These are phyloP conservation scores for Letharia lupina DNA, from an alignment of 495 filamentous ascomycete genomes.

Conservation along the genomic window DNA sequence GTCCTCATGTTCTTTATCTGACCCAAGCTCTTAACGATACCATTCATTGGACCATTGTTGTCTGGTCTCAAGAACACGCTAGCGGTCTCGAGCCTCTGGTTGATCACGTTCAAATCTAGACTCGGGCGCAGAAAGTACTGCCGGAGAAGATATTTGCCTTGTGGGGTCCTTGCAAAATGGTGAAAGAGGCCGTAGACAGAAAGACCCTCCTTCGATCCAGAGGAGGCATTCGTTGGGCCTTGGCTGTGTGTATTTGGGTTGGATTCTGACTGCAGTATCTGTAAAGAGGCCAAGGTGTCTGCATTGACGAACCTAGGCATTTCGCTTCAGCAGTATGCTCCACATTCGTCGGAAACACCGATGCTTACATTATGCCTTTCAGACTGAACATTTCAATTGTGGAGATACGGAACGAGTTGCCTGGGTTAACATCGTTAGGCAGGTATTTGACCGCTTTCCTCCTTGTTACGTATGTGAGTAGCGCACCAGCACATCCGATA, in stretches of 20 bases:
- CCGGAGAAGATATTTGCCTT: slow-evolving; percentile 67
- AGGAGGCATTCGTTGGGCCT: slow-evolving; percentile 57
- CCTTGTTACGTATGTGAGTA: slow-evolving; percentile 71
- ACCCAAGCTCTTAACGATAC: slow-evolving; percentile 55
- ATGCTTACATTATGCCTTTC: slow-evolving; percentile 59
- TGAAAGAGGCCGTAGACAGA: slow-evolving; percentile 81
- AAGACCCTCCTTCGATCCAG: slow-evolving; percentile 77
- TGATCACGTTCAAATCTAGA: slow-evolving; percentile 55
- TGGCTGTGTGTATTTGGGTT: slow-evolving; percentile 81
- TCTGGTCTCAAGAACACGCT: slow-evolving; percentile 59
- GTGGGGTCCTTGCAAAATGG: slow-evolving; percentile 67
- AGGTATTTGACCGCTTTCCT: slow-evolving; percentile 53
- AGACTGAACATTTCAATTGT: slow-evolving; percentile 72
- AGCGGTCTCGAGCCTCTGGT: slow-evolving; percentile 65
- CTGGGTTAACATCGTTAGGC: slow-evolving; percentile 43
- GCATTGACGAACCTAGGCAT: slow-evolving; percentile 61
- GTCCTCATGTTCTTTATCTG: slow-evolving; percentile 73
- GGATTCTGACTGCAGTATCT: slow-evolving; percentile 76
- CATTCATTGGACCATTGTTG: slow-evolving; percentile 49
- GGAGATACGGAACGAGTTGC: slow-evolving; percentile 48
- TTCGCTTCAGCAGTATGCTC: slow-evolving; percentile 13
- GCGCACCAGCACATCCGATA: slow-evolving; percentile 76
- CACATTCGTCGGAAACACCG: neutral
- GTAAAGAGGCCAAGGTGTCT: slow-evolving; percentile 72
- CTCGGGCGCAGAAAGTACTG: slow-evolving; percentile 82